Percentiles rank a stretch among this genome's conserved stretches.
phyloP scores from a whole-genome alignment of 768 basidiomycete genomes.

The Hygrophorus russula region DNA sequence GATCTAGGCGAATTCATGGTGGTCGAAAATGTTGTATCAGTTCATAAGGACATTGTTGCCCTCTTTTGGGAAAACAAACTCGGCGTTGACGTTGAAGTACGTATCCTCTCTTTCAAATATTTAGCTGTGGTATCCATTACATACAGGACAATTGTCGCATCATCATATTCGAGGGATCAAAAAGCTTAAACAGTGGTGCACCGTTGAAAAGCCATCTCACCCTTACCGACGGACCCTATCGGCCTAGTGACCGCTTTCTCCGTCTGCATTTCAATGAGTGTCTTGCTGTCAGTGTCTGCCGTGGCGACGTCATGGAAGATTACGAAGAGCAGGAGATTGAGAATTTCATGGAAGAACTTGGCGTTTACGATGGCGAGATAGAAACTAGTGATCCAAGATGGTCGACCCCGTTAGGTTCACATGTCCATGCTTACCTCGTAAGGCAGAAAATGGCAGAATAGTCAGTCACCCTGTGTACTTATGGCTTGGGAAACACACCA shows the following conservation, averaged over 20 bases:
- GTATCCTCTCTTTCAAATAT: slow-evolving; percentile 2
- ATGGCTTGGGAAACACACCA: neutral
- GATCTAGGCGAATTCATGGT: slow-evolving; percentile 5
- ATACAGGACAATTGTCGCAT: slow-evolving; percentile 8
- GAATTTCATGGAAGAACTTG: slow-evolving; percentile 10
- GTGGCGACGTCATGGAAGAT: slow-evolving; percentile 8
- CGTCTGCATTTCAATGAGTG: slow-evolving; percentile 8
- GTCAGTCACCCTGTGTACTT: slow-evolving; percentile 5
- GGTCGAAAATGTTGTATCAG: slow-evolving; percentile 10
- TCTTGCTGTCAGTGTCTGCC: slow-evolving; percentile 6
- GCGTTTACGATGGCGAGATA: slow-evolving; percentile 6
- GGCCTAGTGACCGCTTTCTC: slow-evolving; percentile 6
- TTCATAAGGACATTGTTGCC: neutral
- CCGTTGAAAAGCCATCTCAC: slow-evolving; percentile 8
- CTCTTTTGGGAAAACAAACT: slow-evolving; percentile 6
- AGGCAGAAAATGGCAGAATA: slow-evolving; percentile 5
- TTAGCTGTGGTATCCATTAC: slow-evolving; percentile 4
- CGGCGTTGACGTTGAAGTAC: slow-evolving; percentile 6
- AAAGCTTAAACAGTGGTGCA: slow-evolving; percentile 3
- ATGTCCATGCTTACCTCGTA: slow-evolving; percentile 6
- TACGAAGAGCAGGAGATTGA: slow-evolving; percentile 8
- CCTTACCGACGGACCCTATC: slow-evolving; percentile 6
- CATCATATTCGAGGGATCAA: slow-evolving; percentile 6
- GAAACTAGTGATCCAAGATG: slow-evolving; percentile 6
- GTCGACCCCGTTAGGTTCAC: slow-evolving; percentile 5